phyloP scores from a whole-genome alignment of 176 grass and related monocot species.

The Pharus latifolius region DNA sequence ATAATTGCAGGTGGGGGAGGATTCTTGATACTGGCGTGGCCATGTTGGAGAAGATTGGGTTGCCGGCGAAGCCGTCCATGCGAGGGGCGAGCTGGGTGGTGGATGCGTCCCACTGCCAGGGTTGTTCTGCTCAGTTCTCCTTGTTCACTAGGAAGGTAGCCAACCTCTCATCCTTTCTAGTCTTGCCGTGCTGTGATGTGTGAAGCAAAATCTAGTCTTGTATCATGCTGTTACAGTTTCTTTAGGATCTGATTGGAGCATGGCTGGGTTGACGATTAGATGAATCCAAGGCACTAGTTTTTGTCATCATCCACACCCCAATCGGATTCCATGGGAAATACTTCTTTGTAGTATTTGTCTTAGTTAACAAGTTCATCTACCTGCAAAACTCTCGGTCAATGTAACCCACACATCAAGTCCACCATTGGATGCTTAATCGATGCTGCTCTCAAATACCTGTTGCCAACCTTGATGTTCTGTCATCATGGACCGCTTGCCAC shows the following conservation, averaged over 20 bases:
- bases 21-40: not conserved
- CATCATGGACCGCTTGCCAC: not conserved
- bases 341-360: not conserved
- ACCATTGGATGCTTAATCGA: not conserved
- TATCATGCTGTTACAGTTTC: not conserved
- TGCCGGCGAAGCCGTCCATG: constrained; percentile 70
- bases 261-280: not conserved
- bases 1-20: not conserved
- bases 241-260: not conserved
- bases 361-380: not conserved
- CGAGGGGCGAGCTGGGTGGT: constrained; percentile 67
- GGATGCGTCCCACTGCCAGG: constrained; percentile 84
- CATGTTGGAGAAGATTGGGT: constrained; percentile 64
- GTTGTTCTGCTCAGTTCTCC: constrained; percentile 66
- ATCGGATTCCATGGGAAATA: not conserved
- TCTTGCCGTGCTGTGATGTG: not conserved
- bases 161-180: not conserved
- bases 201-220: not conserved
- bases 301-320: not conserved
- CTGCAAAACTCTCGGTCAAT: not conserved
- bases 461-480: not conserved
- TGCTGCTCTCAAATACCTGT: not conserved
- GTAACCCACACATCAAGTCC: not conserved
- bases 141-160: constrained; percentile 74
- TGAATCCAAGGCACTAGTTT: not conserved